Evolutionary conservation across 192 early-diverging fungal genomes (phyloP), one percentile per base, ranked within the genome.

Genomic region (Entrophospora sp.): DNA sequence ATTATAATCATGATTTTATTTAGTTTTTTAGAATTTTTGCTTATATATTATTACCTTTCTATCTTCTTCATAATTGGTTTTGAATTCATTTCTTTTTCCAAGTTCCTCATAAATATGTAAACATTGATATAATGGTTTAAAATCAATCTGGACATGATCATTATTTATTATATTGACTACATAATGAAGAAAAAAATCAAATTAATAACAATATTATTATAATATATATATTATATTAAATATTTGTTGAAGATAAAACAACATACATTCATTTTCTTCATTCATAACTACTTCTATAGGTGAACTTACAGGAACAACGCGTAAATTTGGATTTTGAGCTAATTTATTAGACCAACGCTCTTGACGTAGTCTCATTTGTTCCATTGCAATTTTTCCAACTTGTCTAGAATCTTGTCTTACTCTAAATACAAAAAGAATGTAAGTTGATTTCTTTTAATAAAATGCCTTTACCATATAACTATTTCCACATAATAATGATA

Each of bases 101-200:
- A 99, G 84, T 24, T 92, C 91, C 59, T 93, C 92, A 72, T 99
- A 87, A 42, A 99, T 94, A 61, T 98, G 93, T 57, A 98, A 77
- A 71, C 95, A 96, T 74, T 94, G 92, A 76, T 93, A 97, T 52
- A 99, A 79, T 20, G 95, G 93, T 64, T 87, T 87, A 77, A 99
- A 92, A 68, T 97, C 94, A 53, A 99, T 83, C 18, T 92, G 74
- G 24, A 89, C 74, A 13, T 86, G 80, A 24, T 85, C 85, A n/a
- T 80, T 76, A 61, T 88, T 84, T 40, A 87, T 36, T 34, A 82
- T 79, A 48, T 83, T 81, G 24, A 77, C 88, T 90, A 69, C 38
- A 28, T 12, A 46, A 53, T 22, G 18, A 62, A 42, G 14, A 16
- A 35, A 32, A 12, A 67, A 60, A 13, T n/a, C n/a, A n/a, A 34